Evolutionary conservation across 2,329 filamentous ascomycete genomes (phyloP).

Genomic region (Trichoderma cornu-damae): DNA sequence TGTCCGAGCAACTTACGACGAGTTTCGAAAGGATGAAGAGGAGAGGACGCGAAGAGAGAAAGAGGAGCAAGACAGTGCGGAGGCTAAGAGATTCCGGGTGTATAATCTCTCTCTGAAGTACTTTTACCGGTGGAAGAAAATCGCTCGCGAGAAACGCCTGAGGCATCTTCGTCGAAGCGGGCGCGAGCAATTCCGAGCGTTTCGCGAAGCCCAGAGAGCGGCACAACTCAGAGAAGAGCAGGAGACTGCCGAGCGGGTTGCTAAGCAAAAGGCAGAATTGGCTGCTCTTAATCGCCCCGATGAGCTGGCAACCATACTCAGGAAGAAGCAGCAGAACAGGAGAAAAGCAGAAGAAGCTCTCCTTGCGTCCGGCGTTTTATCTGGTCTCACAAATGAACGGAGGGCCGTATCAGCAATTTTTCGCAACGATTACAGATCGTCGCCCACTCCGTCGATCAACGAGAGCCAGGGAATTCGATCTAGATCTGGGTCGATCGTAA

Average conservation of each 20-base stretch:
- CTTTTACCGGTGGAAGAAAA: slow-evolving; percentile 53
- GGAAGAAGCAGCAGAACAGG: slow-evolving; percentile 30
- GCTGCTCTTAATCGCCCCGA: slow-evolving; percentile 32
- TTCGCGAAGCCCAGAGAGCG: slow-evolving; percentile 37
- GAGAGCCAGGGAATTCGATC: slow-evolving; percentile 21
- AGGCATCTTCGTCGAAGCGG: slow-evolving; percentile 48
- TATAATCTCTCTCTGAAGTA: slow-evolving; percentile 50
- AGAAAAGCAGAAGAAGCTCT: slow-evolving; percentile 35
- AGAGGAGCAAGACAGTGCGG: slow-evolving; percentile 41
- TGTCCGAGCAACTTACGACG: slow-evolving; percentile 38
- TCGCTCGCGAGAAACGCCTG: slow-evolving; percentile 44
- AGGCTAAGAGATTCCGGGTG: slow-evolving; percentile 44
- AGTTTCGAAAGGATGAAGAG: slow-evolving; percentile 38
- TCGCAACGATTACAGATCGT: slow-evolving; percentile 24
- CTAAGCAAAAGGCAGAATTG: slow-evolving; percentile 26
- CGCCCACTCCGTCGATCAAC: slow-evolving; percentile 19
- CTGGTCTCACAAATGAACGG: slow-evolving; percentile 38
- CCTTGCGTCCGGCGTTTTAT: slow-evolving; percentile 39
- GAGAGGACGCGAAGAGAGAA: slow-evolving; percentile 43
- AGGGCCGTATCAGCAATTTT: slow-evolving; percentile 35
- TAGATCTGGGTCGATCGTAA: slow-evolving; percentile 20
- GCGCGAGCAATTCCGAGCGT: slow-evolving; percentile 46
- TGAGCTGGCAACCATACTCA: slow-evolving; percentile 33
- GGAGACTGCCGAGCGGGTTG: slow-evolving; percentile 29
- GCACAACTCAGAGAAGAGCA: slow-evolving; percentile 33